A percentile compares a stretch with the other conserved stretches of the same genome.
These are phyloP conservation scores for Pichia pseudocactophila DNA, from an alignment of 805 yeast genomes.

Conservation along the genomic window DNA sequence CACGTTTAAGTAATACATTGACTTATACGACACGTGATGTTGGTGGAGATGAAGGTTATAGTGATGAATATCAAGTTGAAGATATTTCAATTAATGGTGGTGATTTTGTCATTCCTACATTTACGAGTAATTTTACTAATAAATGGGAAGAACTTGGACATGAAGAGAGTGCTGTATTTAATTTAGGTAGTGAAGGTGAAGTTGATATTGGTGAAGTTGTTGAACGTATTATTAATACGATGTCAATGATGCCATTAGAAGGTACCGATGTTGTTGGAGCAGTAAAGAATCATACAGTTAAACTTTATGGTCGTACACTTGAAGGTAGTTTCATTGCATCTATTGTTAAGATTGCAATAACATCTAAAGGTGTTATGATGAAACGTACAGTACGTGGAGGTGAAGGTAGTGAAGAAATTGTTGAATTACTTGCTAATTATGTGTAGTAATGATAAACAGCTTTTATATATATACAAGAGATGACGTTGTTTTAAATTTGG, in stretches of 20 bases:
- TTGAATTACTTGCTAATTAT: slow-evolving; percentile 44
- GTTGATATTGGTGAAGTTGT: slow-evolving; percentile 48
- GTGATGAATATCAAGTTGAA: slow-evolving; percentile 89
- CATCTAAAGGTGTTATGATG: slow-evolving; percentile 41
- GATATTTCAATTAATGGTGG: slow-evolving; percentile 67
- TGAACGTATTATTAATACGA: slow-evolving; percentile 38
- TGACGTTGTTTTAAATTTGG: slow-evolving; percentile 29
- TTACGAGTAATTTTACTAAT: slow-evolving; percentile 64
- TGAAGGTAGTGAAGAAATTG: slow-evolving; percentile 32
- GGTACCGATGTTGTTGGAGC: slow-evolving; percentile 58
- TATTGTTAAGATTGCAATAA: slow-evolving; percentile 39
- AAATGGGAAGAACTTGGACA: slow-evolving; percentile 63
- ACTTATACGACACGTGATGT: slow-evolving; percentile 73
- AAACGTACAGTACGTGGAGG: slow-evolving; percentile 53
- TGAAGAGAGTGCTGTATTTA: slow-evolving; percentile 60
- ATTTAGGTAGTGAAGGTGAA: slow-evolving; percentile 38
- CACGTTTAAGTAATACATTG: slow-evolving; percentile 54
- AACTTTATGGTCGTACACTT: slow-evolving; percentile 72
- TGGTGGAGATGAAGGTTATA: slow-evolving; percentile 77
- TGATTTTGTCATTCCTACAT: slow-evolving; percentile 73
- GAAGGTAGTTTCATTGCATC: slow-evolving; percentile 47
- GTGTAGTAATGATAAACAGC: slow-evolving; percentile 22
- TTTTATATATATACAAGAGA: neutral
- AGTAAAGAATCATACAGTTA: slow-evolving; percentile 57
- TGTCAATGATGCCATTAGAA: slow-evolving; percentile 67